Base-by-base conservation (phyloP, 345 rosid species). In the Citrus hindsii region DNA sequence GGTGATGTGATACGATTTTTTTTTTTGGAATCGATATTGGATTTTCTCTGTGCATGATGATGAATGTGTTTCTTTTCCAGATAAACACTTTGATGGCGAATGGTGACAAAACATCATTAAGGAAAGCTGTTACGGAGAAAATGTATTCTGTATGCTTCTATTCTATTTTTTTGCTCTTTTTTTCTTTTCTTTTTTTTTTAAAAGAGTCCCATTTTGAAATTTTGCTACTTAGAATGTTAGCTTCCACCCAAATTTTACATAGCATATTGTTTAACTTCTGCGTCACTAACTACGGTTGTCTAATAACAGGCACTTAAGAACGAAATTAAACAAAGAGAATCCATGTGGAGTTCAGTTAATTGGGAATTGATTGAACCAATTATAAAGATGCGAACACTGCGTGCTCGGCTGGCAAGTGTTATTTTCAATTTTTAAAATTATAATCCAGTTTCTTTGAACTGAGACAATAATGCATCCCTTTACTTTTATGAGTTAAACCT, bases 351-450 rank as follows among this genome's bases (percentile, higher is more conserved):
- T 78, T 80, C 73, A 67, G 89, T 96, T 77, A 75, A 89, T 80
- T 96, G 99, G 98, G 98, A 92, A 86, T 66, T 96, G 94, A 67
- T 92, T 79, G 97, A 92, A 85, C 99, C 99, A n/a, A 84, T 85
- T 72, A 76, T 90, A 78, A 92, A 89, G 79, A 89, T 94, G 81
- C 88, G 91, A 81, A 96, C 99, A 35, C 79, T 96, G 85, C 92
- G 95, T 80, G 99, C 98, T 79, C 92, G 98, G 77, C 82, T 94
- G 90, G 98, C 80, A 84, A 87, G 98, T 87, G 69, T 67, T 75
- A 38, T n/a, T 73, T 67, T 42, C 16, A 30, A 40, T 82, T 78
- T 75, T 46, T 9, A 73, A 58, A 59, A 13, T 64, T 53, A 76
- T 67, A 48, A 64, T 16, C 9, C 8, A 22, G 67, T 64, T 4